These are phyloP conservation scores for Vaccinium darrowii DNA, from an alignment of 148 eudicot species.

Conservation along the genomic window DNA sequence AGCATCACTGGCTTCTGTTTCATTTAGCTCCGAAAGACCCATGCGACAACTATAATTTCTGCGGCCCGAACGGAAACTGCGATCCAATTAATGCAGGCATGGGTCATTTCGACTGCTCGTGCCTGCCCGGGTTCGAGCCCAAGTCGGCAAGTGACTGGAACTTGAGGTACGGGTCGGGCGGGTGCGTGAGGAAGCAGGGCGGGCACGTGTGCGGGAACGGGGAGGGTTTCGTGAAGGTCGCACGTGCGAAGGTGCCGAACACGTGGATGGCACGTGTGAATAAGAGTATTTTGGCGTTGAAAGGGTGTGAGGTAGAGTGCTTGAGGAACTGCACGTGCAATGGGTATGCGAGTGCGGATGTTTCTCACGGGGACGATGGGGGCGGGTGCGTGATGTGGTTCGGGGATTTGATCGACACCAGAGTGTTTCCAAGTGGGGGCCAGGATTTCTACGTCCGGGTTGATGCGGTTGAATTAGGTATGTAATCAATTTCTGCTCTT, in stretches of 20 bases:
- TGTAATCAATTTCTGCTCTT: neutral
- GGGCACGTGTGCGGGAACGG: slow-evolving; percentile 34
- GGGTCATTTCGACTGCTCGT: slow-evolving; percentile 33
- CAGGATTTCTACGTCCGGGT: slow-evolving; percentile 45
- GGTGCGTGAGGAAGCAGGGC: slow-evolving; percentile 40
- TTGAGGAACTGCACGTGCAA: neutral
- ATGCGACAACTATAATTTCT: slow-evolving; percentile 42
- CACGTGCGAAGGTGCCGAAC: slow-evolving; percentile 49
- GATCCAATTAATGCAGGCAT: slow-evolving; percentile 18
- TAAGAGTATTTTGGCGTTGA: slow-evolving; percentile 10
- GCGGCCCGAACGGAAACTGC: slow-evolving; percentile 42
- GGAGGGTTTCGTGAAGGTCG: slow-evolving; percentile 46
- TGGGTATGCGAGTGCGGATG: slow-evolving; percentile 35
- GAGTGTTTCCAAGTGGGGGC: slow-evolving; percentile 37
- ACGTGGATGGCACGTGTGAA: slow-evolving; percentile 34
- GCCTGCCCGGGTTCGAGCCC: slow-evolving; percentile 49
- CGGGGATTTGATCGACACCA: slow-evolving; percentile 37
- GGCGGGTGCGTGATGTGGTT: slow-evolving; percentile 40
- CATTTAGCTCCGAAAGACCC: slow-evolving; percentile 40
- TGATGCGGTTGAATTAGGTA: slow-evolving; percentile 44
- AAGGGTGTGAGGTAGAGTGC: neutral
- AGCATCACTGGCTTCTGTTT: slow-evolving; percentile 29
- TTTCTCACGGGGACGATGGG: slow-evolving; percentile 15
- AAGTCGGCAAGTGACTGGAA: slow-evolving; percentile 36
- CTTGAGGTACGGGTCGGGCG: slow-evolving; percentile 41